phyloP scores from a whole-genome alignment of 371 early-diverging fungal species.

The Rhizomucor miehei region DNA sequence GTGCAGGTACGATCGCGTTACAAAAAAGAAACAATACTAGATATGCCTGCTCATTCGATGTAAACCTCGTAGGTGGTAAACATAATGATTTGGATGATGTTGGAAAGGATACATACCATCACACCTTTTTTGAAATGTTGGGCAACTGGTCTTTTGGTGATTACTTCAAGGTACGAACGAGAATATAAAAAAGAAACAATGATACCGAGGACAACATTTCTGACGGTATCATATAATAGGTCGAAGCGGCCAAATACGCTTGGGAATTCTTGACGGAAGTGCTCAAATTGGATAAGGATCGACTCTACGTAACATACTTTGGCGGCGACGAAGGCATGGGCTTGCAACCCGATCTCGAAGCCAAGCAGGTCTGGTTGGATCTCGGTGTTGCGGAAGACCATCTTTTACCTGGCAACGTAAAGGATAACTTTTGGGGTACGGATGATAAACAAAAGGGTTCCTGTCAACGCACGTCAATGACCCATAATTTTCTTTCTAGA shows the following conservation, averaged over 20 bases:
- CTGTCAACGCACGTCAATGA: too few species aligned
- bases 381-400: slow-evolving; percentile 84
- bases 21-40: too few species aligned
- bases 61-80: slow-evolving; percentile 81
- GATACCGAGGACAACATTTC: not conserved
- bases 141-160: slow-evolving; percentile 99
- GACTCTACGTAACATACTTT: slow-evolving; percentile 98
- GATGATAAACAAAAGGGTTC: not conserved
- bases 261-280: slow-evolving; percentile 97
- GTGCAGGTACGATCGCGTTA: slow-evolving; percentile 75
- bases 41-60: not conserved
- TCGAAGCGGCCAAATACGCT: slow-evolving; percentile 75
- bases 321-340: slow-evolving; percentile 88
- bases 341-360: slow-evolving; percentile 89
- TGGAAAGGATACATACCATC: slow-evolving; percentile 99
- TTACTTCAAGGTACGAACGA: slow-evolving; percentile 88
- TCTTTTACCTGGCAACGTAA: slow-evolving; percentile 87
- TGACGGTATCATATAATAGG: slow-evolving; percentile 9
- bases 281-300: slow-evolving; percentile 80
- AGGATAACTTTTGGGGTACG: slow-evolving; percentile 99
- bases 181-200: not conserved
- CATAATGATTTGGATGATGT: slow-evolving; percentile 99
- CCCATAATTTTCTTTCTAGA: too few species aligned
- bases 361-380: slow-evolving; percentile 92
- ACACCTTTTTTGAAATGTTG: slow-evolving; percentile 99